Base-by-base conservation (phyloP, 192 early-diverging fungal genomes). In the Entophlyctis helioformis region DNA sequence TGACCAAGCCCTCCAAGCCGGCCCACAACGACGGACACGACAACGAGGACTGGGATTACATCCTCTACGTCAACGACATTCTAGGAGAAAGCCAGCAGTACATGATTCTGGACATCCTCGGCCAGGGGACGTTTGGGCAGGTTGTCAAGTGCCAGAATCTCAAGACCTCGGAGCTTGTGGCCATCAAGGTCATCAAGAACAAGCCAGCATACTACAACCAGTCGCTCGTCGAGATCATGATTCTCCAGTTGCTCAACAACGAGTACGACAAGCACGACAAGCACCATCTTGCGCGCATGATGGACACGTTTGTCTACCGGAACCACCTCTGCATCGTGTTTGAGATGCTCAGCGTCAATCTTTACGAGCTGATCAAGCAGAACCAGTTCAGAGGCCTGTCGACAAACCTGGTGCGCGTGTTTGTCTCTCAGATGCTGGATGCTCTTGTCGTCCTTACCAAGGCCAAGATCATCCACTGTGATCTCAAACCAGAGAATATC, bases 131-230 rank as follows among this genome's bases (percentile, higher is more conserved):
- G 2, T 98, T 98, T 79, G 96, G 96, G 5, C 96, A 98, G 62
- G 96, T 98, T 9, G 92, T 91, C 19, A 93, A 90, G 61, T 96
- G 92, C 56, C 76, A 82, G 37, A 91, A 98, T 50, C 64, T 89
- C 33, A 91, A 87, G 58, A 94, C 93, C 13, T 80, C 86, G 61
- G 89, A 87, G 33, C 64, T 85, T 18, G 82, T 91, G 25, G 96
- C 91, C 16, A 81, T 96, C 37, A 98, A 98, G 65, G 89, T 98
- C 22, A 91, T 98, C 46, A 98, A 98, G 57, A 98, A 98, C 66
- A 93, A 91, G 62, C 76, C 79, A 0, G 92, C 96, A 3, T 98
- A 96, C 63, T 93, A 90, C 65, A 89, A 92, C 60, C 96, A 98
- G 64, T 89, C 86, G 51, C 76, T 95, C 72, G 84, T 96, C 72